Evolutionary conservation across 164 flowering plant species (phyloP).

Genomic region (Dillenia suffruticosa): DNA sequence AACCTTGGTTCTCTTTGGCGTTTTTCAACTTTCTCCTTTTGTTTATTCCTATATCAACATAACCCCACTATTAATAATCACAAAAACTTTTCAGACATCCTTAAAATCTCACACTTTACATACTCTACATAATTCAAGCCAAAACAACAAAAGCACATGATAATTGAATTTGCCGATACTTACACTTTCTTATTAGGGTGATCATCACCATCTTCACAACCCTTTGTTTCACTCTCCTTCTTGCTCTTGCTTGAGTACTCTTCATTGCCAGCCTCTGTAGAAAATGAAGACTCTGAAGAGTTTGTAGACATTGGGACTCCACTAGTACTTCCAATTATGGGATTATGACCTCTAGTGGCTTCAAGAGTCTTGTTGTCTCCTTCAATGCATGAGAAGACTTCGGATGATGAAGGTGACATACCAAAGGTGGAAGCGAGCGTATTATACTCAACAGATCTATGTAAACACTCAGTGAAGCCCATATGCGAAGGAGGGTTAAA

Average conservation of each 20-base stretch:
- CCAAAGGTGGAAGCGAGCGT: constrained; percentile 38
- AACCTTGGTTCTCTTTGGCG: constrained; percentile 60
- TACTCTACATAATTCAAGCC: no score
- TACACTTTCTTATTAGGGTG: constrained; percentile 44
- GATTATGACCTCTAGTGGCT: neutral
- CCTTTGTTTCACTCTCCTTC: constrained; percentile 27
- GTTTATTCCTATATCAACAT: constrained; percentile 31
- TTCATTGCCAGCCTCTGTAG: constrained; percentile 45
- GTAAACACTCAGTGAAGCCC: constrained; percentile 44
- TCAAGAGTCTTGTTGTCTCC: constrained; percentile 12
- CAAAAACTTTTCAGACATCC: no score
- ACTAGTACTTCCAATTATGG: constrained; percentile 4
- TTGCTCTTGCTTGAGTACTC: constrained; percentile 35
- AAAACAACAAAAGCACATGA: no score
- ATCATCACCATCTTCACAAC: constrained; percentile 35
- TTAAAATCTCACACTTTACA: no score
- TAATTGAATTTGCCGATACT: constrained; percentile 9
- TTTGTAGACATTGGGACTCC: constrained; percentile 36
- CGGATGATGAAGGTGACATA: constrained; percentile 39
- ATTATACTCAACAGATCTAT: constrained; percentile 30
- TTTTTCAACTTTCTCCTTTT: constrained; percentile 65
- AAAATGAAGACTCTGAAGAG: constrained; percentile 60
- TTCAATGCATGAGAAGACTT: constrained; percentile 29
- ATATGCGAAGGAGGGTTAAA: constrained; percentile 25
- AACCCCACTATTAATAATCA: no score